Percentiles rank a stretch among this genome's conserved stretches.
phyloP scores from a whole-genome alignment of 2,329 filamentous ascomycete genomes.

The Cercospora canescens region DNA sequence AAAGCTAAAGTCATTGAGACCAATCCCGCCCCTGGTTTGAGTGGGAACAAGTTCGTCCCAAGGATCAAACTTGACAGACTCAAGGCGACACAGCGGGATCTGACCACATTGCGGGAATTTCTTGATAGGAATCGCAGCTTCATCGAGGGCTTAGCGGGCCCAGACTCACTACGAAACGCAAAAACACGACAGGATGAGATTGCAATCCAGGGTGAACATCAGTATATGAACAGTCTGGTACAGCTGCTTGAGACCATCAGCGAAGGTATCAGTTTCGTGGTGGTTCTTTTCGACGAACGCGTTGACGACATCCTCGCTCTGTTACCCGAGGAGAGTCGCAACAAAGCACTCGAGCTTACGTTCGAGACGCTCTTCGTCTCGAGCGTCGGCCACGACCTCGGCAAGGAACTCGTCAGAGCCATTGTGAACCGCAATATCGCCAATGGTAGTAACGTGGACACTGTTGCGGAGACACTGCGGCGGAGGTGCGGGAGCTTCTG shows the following conservation, averaged over 20 bases:
- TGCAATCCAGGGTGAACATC: slow-evolving; percentile 89
- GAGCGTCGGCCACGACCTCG: slow-evolving; percentile 77
- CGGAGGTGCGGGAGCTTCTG: slow-evolving; percentile 96
- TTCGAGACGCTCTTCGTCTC: slow-evolving; percentile 87
- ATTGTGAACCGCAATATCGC: slow-evolving; percentile 98
- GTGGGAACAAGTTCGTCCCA: slow-evolving; percentile 63
- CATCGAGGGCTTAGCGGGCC: slow-evolving; percentile 91
- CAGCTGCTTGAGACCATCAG: slow-evolving; percentile 86
- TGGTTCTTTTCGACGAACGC: slow-evolving; percentile 91
- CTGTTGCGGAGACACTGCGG: slow-evolving; percentile 89
- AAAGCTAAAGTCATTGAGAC: slow-evolving; percentile 70
- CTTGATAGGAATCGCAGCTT: slow-evolving; percentile 84
- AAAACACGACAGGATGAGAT: slow-evolving; percentile 87
- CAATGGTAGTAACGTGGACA: slow-evolving; percentile 95
- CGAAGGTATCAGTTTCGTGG: slow-evolving; percentile 93
- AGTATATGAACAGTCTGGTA: slow-evolving; percentile 82
- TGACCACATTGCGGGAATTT: slow-evolving; percentile 78
- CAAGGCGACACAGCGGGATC: slow-evolving; percentile 72
- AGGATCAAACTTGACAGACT: slow-evolving; percentile 69
- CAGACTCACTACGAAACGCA: slow-evolving; percentile 76
- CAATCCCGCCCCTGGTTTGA: slow-evolving; percentile 54
- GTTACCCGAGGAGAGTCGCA: slow-evolving; percentile 68
- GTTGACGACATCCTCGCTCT: slow-evolving; percentile 82
- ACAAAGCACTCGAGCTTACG: slow-evolving; percentile 73
- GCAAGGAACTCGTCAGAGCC: slow-evolving; percentile 91